Percentiles rank a stretch among this genome's conserved stretches.
These are phyloP conservation scores for Diplodia scrobiculata DNA, from an alignment of 2,329 filamentous ascomycete genomes.

Conservation along the genomic window DNA sequence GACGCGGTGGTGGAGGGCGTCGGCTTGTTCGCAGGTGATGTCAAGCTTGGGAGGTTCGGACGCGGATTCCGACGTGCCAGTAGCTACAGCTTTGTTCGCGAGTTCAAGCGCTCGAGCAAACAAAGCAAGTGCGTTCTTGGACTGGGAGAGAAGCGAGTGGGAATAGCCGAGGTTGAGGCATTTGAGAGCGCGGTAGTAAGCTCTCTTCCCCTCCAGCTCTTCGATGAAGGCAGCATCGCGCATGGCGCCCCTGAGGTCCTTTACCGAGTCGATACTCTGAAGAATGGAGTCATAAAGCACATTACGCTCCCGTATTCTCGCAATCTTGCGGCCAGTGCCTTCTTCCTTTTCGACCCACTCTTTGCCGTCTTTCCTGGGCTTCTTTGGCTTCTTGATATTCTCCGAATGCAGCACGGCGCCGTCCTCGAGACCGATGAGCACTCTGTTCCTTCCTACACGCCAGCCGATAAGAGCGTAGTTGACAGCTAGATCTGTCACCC, in stretches of 20 bases:
- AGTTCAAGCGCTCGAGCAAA: conserved; percentile 71
- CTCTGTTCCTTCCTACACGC: conserved; percentile 89
- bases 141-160: conserved; percentile 71
- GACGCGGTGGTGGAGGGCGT: conserved; percentile 64
- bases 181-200: conserved; percentile 89
- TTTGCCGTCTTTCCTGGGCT: conserved; percentile 49
- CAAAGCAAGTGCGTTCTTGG: conserved; percentile 81
- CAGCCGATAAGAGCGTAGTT: conserved; percentile 94
- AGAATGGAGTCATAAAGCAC: conserved; percentile 89
- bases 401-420: conserved; percentile 64
- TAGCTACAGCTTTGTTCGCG: conserved; percentile 54
- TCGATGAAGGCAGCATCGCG: conserved; percentile 74
- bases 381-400: conserved; percentile 55
- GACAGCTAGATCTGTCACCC: conserved; percentile 88
- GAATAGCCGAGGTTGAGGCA: conserved; percentile 84
- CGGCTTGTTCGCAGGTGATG: conserved; percentile 61
- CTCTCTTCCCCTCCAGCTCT: conserved; percentile 74
- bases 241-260: conserved; percentile 85
- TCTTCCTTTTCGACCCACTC: conserved; percentile 59
- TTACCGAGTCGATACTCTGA: conserved; percentile 87
- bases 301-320: conserved; percentile 79
- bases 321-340: conserved; percentile 72
- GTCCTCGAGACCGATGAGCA: conserved; percentile 80
- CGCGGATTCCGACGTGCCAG: conserved; percentile 33
- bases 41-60: conserved; percentile 65